A percentile compares a stretch with the other conserved stretches of the same genome.
phyloP scores from a whole-genome alignment of 176 grass and related monocot genomes.

The Dendrocalamus sinicus region DNA sequence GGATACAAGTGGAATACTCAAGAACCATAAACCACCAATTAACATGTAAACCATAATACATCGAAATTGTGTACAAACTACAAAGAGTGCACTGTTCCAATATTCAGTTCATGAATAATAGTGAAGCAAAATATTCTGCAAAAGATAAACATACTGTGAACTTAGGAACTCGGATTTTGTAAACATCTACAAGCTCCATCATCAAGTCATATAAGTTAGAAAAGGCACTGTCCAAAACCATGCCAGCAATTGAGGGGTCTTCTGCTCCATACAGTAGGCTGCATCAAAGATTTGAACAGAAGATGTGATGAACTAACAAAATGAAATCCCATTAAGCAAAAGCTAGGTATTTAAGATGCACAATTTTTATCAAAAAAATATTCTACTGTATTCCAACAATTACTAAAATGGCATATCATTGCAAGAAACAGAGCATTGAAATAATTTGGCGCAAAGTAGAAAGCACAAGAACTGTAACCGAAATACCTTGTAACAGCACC shows the following conservation, averaged over 20 bases:
- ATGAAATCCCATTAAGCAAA: conserved; percentile 34
- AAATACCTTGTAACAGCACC: conserved; percentile 98
- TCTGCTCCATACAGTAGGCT: conserved; percentile 94
- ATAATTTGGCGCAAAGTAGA: conserved; percentile 3
- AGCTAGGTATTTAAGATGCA: conserved; percentile 15
- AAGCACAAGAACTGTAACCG: conserved; percentile 22
- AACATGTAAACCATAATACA: conserved; percentile 10
- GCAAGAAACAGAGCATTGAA: not conserved
- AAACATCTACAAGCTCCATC: conserved; percentile 98
- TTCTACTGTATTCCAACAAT: conserved; percentile 19
- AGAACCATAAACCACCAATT: conserved; percentile 20
- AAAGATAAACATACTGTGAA: conserved; percentile 77
- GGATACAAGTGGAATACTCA: not conserved
- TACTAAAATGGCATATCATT: conserved; percentile 12
- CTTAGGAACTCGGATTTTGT: conserved; percentile 99
- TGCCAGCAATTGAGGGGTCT: conserved; percentile 96
- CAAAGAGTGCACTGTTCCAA: not conserved
- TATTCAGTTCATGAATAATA: conserved; percentile 15
- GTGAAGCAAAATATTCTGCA: conserved; percentile 29
- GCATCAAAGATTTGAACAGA: conserved; percentile 38
- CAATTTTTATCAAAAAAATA: conserved; percentile 12
- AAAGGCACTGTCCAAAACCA: conserved; percentile 99
- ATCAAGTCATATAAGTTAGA: conserved; percentile 97
- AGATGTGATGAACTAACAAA: conserved; percentile 32
- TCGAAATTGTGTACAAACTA: not conserved